Conservation (phyloP, 495 filamentous ascomycete genomes). For the Lasiosphaeria hispida region DNA sequence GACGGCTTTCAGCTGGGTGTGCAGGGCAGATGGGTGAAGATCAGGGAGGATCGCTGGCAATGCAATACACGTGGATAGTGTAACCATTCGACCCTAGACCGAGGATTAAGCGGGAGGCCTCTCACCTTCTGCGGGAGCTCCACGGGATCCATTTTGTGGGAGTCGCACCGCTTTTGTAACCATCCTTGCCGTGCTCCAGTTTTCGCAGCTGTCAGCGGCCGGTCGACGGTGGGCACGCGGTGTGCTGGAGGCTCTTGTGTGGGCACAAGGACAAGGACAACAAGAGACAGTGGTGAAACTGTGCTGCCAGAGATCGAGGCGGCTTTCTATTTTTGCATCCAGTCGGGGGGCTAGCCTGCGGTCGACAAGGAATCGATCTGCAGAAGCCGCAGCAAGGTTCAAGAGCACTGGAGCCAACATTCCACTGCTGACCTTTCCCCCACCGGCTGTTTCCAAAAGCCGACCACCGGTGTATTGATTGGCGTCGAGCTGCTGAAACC, state of each 20-base stretch:
- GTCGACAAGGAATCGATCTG: too few relatives aligned
- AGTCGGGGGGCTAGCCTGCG: too few relatives aligned
- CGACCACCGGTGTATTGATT: neutral
- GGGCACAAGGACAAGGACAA: too few relatives aligned
- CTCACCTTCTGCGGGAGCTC: neutral
- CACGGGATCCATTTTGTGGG: neutral
- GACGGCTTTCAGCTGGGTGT: too few relatives aligned
- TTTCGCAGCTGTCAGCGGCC: neutral
- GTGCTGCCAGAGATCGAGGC: too few relatives aligned
- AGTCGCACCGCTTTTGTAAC: neutral
- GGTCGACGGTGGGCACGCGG: too few relatives aligned
- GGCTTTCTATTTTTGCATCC: too few relatives aligned
- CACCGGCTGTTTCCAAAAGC: neutral
- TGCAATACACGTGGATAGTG: neutral
- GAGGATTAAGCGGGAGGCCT: constrained; percentile 9
- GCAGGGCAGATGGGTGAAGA: neutral
- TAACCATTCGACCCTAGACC: neutral
- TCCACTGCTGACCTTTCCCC: neutral
- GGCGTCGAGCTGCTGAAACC: neutral
- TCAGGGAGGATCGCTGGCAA: neutral
- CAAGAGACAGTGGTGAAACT: too few relatives aligned
- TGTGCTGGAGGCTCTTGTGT: too few relatives aligned
- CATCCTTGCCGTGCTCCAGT: neutral
- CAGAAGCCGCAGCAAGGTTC: neutral
- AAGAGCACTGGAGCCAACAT: neutral